Percentiles rank a stretch among this genome's conserved stretches.
These are phyloP conservation scores for Alternaria burnsii DNA, from an alignment of 2,329 filamentous ascomycete genomes.

Conservation along the genomic window DNA sequence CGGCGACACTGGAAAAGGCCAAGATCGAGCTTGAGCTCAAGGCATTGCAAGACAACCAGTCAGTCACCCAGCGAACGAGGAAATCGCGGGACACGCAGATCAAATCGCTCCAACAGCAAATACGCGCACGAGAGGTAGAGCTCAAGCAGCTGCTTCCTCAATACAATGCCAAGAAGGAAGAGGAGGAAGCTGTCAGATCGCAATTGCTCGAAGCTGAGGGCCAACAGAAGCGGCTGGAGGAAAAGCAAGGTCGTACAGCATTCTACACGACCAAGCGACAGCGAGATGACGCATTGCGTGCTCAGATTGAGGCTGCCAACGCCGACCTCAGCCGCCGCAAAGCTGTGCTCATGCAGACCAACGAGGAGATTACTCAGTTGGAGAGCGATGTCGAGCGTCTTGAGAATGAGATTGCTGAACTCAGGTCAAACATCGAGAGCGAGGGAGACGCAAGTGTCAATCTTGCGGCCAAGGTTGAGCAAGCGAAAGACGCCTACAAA, in stretches of 20 bases:
- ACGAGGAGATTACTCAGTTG: slow-evolving; percentile 80
- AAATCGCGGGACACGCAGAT: slow-evolving; percentile 76
- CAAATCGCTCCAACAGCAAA: slow-evolving; percentile 74
- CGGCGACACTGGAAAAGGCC: slow-evolving; percentile 79
- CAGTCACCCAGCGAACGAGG: slow-evolving; percentile 76
- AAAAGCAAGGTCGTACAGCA: slow-evolving; percentile 88
- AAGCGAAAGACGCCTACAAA: slow-evolving; percentile 80
- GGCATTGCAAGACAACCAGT: slow-evolving; percentile 82
- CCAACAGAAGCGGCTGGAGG: slow-evolving; percentile 79
- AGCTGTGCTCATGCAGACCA: slow-evolving; percentile 82
- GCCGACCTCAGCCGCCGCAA: slow-evolving; percentile 80
- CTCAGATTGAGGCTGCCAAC: slow-evolving; percentile 82
- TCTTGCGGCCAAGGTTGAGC: slow-evolving; percentile 76
- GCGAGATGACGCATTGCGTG: slow-evolving; percentile 81
- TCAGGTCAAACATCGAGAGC: slow-evolving; percentile 78
- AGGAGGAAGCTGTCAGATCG: slow-evolving; percentile 75
- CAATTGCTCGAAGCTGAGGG: slow-evolving; percentile 80
- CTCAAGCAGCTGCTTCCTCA: slow-evolving; percentile 78
- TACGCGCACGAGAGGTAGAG: slow-evolving; percentile 78
- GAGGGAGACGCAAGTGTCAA: slow-evolving; percentile 77
- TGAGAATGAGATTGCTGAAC: slow-evolving; percentile 74
- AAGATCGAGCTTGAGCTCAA: slow-evolving; percentile 88
- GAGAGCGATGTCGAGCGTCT: slow-evolving; percentile 74
- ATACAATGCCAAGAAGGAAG: slow-evolving; percentile 75
- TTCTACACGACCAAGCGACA: slow-evolving; percentile 89